Conservation (phyloP, 805 yeast genomes). For the Pichia scutulata region DNA sequence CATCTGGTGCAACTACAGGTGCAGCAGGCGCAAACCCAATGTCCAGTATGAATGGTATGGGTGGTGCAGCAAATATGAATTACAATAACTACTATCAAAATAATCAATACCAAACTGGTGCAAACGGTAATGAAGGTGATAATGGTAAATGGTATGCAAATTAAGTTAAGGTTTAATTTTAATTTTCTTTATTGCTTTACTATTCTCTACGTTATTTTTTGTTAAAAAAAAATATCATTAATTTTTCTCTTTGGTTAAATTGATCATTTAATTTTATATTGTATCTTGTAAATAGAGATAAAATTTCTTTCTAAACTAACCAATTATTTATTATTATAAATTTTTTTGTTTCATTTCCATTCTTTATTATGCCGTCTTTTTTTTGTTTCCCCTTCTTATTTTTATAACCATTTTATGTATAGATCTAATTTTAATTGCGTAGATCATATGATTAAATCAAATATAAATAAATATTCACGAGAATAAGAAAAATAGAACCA, state of each 20-base stretch:
- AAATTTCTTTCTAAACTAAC: neutral
- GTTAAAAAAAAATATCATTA: neutral
- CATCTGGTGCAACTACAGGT: constrained; percentile 3
- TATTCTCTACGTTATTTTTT: neutral
- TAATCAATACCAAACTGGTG: constrained; percentile 6
- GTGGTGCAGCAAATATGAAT: constrained; percentile 1
- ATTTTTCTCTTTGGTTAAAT: neutral
- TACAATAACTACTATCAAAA: constrained; percentile 2
- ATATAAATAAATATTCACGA: neutral
- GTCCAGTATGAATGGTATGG: constrained; percentile 1
- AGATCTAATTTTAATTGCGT: neutral
- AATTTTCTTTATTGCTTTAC: neutral
- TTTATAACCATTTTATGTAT: neutral
- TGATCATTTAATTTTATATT: neutral
- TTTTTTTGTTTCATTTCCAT: neutral
- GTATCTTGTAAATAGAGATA: neutral
- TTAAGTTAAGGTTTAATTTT: neutral
- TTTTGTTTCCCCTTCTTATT: neutral
- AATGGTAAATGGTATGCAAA: constrained; percentile 4
- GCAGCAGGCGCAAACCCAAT: constrained; percentile 2
- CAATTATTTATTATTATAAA: neutral
- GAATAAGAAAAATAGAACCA: neutral
- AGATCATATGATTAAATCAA: neutral
- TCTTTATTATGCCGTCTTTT: too few relatives aligned
- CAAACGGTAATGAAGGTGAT: constrained; percentile 7